Percentiles rank a stretch among this genome's conserved stretches.
Conservation (phyloP, 2,329 filamentous ascomycete genomes). For the Stenocarpella maydis region DNA sequence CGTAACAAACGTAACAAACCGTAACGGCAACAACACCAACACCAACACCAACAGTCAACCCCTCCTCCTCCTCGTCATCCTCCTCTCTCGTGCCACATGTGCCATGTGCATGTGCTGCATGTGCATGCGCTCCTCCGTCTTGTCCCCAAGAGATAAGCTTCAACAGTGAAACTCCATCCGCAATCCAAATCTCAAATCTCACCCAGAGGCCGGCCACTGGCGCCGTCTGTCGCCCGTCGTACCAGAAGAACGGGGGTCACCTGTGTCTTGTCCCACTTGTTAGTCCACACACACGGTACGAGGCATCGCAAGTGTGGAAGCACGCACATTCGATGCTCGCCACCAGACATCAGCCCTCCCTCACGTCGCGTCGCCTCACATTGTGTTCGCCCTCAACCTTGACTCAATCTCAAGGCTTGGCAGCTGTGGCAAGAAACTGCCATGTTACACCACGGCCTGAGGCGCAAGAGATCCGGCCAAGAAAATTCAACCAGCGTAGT, state of each 20-base stretch:
- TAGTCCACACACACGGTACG: not conserved
- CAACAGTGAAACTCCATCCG: slow-evolving; percentile 2
- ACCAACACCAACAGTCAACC: no score
- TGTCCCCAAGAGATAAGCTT: not conserved
- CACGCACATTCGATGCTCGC: not conserved
- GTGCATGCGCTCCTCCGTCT: no score
- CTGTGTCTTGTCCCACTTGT: slow-evolving; percentile 1
- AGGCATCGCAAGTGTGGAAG: not conserved
- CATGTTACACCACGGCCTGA: not conserved
- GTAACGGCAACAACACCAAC: not conserved
- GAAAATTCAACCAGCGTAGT: not conserved
- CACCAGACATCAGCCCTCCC: not conserved
- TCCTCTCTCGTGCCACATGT: no score
- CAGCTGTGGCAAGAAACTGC: not conserved
- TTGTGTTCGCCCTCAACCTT: not conserved
- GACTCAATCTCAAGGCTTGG: not conserved
- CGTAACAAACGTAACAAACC: not conserved
- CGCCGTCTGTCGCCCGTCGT: not conserved
- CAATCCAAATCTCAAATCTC: not conserved
- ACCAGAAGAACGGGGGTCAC: slow-evolving; percentile 5
- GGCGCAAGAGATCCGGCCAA: not conserved
- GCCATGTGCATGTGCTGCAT: no score
- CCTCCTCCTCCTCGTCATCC: not conserved
- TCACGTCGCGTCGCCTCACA: no score
- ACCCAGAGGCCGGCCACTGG: not conserved